Base-by-base conservation (phyloP, 768 basidiomycete genomes). In the Hortiboletus flavorubellus region DNA sequence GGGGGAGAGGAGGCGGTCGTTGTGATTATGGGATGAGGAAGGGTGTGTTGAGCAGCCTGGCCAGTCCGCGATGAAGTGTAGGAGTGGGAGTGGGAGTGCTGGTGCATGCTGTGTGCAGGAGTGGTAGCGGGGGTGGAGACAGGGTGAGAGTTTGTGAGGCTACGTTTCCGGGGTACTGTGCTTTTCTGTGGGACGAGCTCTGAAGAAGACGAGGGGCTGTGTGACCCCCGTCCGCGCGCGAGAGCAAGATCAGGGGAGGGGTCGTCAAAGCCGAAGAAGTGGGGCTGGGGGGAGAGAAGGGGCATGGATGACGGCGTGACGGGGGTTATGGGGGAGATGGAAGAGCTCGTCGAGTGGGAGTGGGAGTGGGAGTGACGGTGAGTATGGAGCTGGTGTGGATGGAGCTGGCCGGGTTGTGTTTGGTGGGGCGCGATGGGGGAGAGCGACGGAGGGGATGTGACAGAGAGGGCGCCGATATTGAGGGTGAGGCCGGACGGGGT, bases 401-500 rank as follows among this genome's bases (percentile, higher is more conserved):
- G 71, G 84, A 80, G 43, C 80, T 84, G 56, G 80, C 68, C 26
- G 65, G 68, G 54, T 68, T 70, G 59, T 55, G 75, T 59, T 60
- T 75, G 57, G 47, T 77, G 77, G 8, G 78, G 76, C 18, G 76
- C 80, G 65, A 83, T 80, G 43, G 87, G 85, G 12, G 86, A 87
- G 50, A 84, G 76, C 56, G 81, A 81, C 8, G 83, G 77, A 9
- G 86, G 86, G 21, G 85, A 87, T 40, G 85, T 71, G 51, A 90
- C 87, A 47, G 81, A 75, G 49, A 90, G 78, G 1, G 80, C 77
- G 26, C 82, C 83, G 53, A 91, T 76, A 66, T 89, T 90, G 66
- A 90, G 80, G 31, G 84, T 81, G 42, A 89, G 76, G 1, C 75
- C 66, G 35, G 78, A 70, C n/a, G 75, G 62, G 23, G 64, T 68